phyloP scores from a whole-genome alignment of 768 basidiomycete genomes.

The Leccinum longicurvipes region DNA sequence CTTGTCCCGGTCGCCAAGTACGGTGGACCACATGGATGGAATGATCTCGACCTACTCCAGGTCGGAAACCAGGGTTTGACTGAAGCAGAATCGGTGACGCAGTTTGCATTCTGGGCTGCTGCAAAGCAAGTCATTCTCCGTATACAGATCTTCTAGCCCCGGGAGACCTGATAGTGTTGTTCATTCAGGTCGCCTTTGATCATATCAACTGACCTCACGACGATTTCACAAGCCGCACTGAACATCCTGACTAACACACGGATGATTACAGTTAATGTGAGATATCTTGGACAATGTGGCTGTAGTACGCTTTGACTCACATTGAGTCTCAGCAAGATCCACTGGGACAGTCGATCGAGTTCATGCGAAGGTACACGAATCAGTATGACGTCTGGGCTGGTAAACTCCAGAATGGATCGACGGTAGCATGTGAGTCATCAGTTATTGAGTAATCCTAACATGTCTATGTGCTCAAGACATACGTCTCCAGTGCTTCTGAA shows the following conservation, averaged over 20 bases:
- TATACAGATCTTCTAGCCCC: neutral
- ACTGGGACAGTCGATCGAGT: constrained; percentile 1
- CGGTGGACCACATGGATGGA: constrained; percentile 44
- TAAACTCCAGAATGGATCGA: constrained; percentile 7
- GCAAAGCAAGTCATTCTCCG: constrained; percentile 8
- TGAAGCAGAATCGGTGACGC: constrained; percentile 4
- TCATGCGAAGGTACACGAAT: constrained; percentile 11
- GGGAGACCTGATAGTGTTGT: neutral
- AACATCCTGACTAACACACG: constrained; percentile 3
- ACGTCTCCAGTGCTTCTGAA: constrained; percentile 5
- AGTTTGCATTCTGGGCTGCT: constrained; percentile 14
- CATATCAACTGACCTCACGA: constrained; percentile 13
- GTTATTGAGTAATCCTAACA: neutral
- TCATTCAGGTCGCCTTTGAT: constrained; percentile 12
- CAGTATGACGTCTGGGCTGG: constrained; percentile 8
- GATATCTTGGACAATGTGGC: neutral
- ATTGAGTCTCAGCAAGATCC: constrained; percentile 7
- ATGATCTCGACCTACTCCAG: constrained; percentile 54
- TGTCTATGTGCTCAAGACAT: neutral
- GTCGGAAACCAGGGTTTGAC: constrained; percentile 49
- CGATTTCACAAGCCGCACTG: neutral
- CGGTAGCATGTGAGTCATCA: constrained; percentile 8
- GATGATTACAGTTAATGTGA: constrained; percentile 10
- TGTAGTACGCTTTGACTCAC: neutral
- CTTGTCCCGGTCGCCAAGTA: constrained; percentile 47